A percentile compares a stretch with the other conserved stretches of the same genome.
These are phyloP conservation scores for Rosa hybrid DNA, from an alignment of 331 rosid genomes.

Conservation along the genomic window DNA sequence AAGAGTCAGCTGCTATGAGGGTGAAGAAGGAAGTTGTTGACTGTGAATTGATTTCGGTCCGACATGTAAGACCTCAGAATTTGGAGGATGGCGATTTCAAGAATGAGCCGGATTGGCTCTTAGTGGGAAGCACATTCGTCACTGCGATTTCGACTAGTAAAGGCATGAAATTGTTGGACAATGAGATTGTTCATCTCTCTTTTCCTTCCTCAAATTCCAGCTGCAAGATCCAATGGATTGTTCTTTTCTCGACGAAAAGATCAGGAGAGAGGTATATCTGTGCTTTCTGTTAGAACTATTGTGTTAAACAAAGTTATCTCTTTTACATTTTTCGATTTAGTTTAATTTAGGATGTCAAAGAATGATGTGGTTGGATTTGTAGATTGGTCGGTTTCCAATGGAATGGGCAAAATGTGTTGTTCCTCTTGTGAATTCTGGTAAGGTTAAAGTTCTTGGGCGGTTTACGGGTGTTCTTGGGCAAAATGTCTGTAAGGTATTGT, in stretches of 20 bases:
- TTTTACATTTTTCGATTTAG: too few species aligned
- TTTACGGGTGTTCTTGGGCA: conserved; percentile 53
- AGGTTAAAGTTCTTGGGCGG: conserved; percentile 60
- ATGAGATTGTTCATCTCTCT: conserved; percentile 66
- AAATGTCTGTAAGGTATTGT: conserved; percentile 52
- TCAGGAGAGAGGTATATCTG: conserved; percentile 67
- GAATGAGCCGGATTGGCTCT: conserved; percentile 56
- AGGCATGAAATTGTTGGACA: conserved; percentile 66
- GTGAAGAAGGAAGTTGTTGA: conserved; percentile 27
- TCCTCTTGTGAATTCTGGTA: conserved; percentile 57
- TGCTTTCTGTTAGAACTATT: too few species aligned
- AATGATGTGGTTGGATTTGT: background rate
- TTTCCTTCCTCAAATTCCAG: conserved; percentile 33
- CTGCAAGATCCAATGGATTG: conserved; percentile 49
- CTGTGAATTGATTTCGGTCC: background rate
- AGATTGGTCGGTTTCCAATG: conserved; percentile 93
- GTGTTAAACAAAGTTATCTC: too few species aligned
- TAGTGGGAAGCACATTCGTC: conserved; percentile 63
- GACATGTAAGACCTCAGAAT: background rate
- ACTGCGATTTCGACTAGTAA: conserved; percentile 59
- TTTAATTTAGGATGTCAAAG: too few species aligned
- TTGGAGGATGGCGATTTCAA: conserved; percentile 75
- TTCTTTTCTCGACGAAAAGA: conserved; percentile 76
- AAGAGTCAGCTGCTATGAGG: too few species aligned
- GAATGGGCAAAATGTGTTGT: conserved; percentile 72